Evolutionary conservation across 2,329 filamentous ascomycete genomes (phyloP).

Genomic region (Xylariaceae sp.): DNA sequence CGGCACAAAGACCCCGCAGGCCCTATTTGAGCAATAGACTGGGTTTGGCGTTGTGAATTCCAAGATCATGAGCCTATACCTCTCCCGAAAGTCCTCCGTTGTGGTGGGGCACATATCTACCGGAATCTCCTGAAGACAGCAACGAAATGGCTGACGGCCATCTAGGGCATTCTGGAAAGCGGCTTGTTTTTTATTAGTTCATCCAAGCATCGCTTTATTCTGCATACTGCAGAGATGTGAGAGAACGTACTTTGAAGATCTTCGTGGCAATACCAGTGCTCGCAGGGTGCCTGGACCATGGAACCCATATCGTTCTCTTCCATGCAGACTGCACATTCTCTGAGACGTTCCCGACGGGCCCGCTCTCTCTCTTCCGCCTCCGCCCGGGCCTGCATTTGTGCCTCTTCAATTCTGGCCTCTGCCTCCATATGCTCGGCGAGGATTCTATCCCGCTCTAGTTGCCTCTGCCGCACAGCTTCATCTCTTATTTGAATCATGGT

Average conservation of each 20-base stretch:
- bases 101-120: slow-evolving; percentile 4
- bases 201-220: neutral
- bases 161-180: slow-evolving; percentile 6
- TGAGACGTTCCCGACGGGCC: slow-evolving; percentile 4
- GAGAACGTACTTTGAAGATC: slow-evolving; percentile 17
- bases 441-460: slow-evolving; percentile 11
- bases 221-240: neutral
- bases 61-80: slow-evolving; percentile 18
- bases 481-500: slow-evolving; percentile 11
- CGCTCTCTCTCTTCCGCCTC: slow-evolving; percentile 9
- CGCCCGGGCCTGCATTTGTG: neutral
- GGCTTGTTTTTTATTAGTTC: slow-evolving; percentile 3
- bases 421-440: slow-evolving; percentile 5
- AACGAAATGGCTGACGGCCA: slow-evolving; percentile 8
- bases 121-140: slow-evolving; percentile 10
- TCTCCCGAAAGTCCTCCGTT: slow-evolving; percentile 5
- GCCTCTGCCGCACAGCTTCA: slow-evolving; percentile 12
- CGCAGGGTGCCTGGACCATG: slow-evolving; percentile 15
- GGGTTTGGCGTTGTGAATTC: slow-evolving; percentile 16
- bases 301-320: slow-evolving; percentile 9
- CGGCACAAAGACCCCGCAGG: slow-evolving; percentile 12
- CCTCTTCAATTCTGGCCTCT: slow-evolving; percentile 5
- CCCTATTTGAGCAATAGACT: slow-evolving; percentile 19
- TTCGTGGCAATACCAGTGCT: slow-evolving; percentile 15
- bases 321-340: slow-evolving; percentile 18